Conservation (phyloP, 768 basidiomycete genomes). For the Lactifluus subvellereus region DNA sequence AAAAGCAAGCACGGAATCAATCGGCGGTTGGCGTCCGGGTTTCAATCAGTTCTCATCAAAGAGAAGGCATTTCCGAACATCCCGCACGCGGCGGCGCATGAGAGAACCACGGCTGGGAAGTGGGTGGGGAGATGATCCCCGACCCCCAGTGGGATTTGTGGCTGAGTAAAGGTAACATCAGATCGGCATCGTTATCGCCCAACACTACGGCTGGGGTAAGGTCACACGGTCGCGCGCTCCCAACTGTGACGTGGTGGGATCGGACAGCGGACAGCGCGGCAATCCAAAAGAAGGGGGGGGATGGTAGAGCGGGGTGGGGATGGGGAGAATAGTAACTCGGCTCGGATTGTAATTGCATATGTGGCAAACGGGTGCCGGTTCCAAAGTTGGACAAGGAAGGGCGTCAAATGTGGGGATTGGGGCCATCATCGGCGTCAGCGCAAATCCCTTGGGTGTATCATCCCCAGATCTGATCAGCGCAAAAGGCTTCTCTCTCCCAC, state of each 20-base stretch:
- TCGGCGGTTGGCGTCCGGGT: constrained; percentile 5
- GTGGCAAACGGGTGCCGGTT: constrained; percentile 1
- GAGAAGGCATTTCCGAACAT: constrained; percentile 2
- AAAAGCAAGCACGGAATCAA: constrained; percentile 5
- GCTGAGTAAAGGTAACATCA: neutral
- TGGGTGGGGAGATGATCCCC: constrained; percentile 3
- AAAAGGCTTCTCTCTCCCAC: constrained; percentile 1
- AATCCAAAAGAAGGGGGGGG: neutral
- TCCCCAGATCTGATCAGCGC: constrained; percentile 24
- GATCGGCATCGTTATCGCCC: neutral
- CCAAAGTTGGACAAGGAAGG: neutral
- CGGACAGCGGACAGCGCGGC: neutral
- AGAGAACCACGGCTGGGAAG: neutral
- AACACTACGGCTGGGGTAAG: too few relatives aligned
- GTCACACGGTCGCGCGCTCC: neutral
- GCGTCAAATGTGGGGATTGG: constrained; percentile 8
- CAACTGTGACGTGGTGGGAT: constrained; percentile 1
- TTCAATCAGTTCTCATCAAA: neutral
- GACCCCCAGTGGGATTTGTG: neutral
- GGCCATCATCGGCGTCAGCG: constrained; percentile 21
- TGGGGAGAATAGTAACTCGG: neutral
- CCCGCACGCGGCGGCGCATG: constrained; percentile 2
- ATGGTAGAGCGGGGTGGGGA: neutral
- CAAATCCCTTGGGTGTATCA: constrained; percentile 23
- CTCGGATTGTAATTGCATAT: neutral